phyloP scores from a whole-genome alignment of 83 land plant species.

The Larix sibirica region DNA sequence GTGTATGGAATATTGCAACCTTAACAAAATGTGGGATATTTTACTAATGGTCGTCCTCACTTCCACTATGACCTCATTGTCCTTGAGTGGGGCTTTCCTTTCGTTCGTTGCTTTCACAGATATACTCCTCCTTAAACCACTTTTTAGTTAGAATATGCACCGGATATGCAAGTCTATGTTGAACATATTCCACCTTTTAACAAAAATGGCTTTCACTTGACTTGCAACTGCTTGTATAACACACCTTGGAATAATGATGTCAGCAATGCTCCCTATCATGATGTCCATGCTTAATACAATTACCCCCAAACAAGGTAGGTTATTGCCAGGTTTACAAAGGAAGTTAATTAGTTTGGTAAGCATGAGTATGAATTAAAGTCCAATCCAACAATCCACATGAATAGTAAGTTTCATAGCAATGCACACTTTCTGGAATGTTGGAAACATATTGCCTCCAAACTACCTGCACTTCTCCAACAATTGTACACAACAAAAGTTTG shows the following conservation, averaged over 20 bases:
- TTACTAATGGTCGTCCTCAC: not conserved
- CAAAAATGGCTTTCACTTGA: not conserved
- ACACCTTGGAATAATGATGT: not conserved
- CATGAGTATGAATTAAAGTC: not conserved
- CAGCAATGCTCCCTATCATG: not conserved
- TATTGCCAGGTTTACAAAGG: not conserved
- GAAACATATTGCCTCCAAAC: not conserved
- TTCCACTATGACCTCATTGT: not conserved
- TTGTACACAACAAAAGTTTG: not conserved
- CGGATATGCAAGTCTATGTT: not conserved
- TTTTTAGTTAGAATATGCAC: not conserved
- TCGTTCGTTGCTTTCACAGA: not conserved
- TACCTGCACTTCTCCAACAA: not conserved
- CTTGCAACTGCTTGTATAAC: not conserved
- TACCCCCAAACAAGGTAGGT: not conserved
- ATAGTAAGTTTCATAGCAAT: not conserved
- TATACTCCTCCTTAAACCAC: not conserved
- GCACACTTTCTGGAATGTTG: not conserved
- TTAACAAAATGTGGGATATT: not conserved
- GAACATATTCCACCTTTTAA: not conserved
- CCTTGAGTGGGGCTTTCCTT: not conserved
- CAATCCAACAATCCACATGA: not conserved
- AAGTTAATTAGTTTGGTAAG: not conserved
- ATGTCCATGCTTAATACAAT: not conserved
- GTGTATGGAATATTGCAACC: not conserved